Conservation (phyloP, 129 eudicot species). For the Tanacetum coccineum region DNA sequence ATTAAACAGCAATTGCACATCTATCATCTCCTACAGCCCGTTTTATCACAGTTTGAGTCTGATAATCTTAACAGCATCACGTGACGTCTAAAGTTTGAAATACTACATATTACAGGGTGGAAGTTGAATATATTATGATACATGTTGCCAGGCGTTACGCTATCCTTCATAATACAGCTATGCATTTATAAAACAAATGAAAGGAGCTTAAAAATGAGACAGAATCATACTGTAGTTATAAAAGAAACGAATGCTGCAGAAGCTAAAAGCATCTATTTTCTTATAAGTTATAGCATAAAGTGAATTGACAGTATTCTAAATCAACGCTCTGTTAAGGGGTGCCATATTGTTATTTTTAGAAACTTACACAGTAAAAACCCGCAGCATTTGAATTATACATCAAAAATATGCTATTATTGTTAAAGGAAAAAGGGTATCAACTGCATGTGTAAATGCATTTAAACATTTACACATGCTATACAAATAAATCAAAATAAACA, state of each 20-base stretch:
- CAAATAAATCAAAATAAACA: background rate
- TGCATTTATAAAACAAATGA: background rate
- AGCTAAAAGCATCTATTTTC: background rate
- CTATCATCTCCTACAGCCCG: too few relatives aligned
- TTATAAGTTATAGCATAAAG: background rate
- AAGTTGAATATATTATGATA: too few relatives aligned
- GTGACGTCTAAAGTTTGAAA: too few relatives aligned
- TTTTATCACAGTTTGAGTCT: too few relatives aligned
- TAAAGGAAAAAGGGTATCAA: too few relatives aligned
- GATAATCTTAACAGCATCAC: too few relatives aligned
- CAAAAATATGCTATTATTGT: too few relatives aligned
- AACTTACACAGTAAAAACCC: background rate
- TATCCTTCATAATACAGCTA: constrained; percentile 1
- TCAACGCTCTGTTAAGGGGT: background rate
- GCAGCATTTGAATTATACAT: too few relatives aligned
- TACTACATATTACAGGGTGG: background rate
- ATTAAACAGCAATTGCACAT: too few relatives aligned
- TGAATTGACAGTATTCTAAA: background rate
- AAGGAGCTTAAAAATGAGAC: background rate
- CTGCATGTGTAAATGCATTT: too few relatives aligned
- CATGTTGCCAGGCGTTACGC: constrained; percentile 8
- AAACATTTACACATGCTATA: too few relatives aligned
- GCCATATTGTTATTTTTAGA: background rate
- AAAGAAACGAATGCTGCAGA: background rate
- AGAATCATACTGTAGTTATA: background rate